Evolutionary conservation across 805 yeast species (phyloP), one percentile per base, ranked within the genome.

Genomic region (Yarrowia sp.): DNA sequence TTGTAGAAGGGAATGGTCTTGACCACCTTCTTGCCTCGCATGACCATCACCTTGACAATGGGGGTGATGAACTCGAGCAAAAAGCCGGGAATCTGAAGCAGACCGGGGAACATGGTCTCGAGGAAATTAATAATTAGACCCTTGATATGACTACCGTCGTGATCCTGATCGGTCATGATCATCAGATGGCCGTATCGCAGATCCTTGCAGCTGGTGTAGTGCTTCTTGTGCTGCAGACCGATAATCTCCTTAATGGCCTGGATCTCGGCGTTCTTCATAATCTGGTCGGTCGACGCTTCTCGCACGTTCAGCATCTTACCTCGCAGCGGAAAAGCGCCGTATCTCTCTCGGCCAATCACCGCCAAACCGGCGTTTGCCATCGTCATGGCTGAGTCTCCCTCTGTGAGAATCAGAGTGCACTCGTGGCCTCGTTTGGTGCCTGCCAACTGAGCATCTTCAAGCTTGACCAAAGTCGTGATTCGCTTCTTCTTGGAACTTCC

Each of bases 91-190:
- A 94, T 85, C 69, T 89, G 90, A 38, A 95, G 81, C 71, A 95
- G 80, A 1, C 98, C 99, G 1, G 98, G 98, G 80, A 95, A 95
- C 39, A 97, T 89, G 5, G 94, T 85, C 77, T 94, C 98, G 69
- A 95, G 80, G 74, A 95, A 95, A 77, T 95, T 95, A 74, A 95
- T 95, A 68, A 95, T 85, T 72, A 95, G 84, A 71, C 99, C 99
- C 76, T 95, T 95, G 77, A 95, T 95, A 81, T 95, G 99, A 17
- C 97, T 90, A 70, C 99, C 99, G 83, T 95, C 99, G 73, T 93
- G 97, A 91, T 95, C 99, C 80, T 95, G 99, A 89, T 95, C 99
- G 8, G 99, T 92, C 98, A 95, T 95, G 76, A 95, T 92, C 98
- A 95, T 95, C 64, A 95, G 85, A 76, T 92, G 97, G 43, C 99